Conservation (phyloP, 2,329 filamentous ascomycete species). For the Alternaria sp. region DNA sequence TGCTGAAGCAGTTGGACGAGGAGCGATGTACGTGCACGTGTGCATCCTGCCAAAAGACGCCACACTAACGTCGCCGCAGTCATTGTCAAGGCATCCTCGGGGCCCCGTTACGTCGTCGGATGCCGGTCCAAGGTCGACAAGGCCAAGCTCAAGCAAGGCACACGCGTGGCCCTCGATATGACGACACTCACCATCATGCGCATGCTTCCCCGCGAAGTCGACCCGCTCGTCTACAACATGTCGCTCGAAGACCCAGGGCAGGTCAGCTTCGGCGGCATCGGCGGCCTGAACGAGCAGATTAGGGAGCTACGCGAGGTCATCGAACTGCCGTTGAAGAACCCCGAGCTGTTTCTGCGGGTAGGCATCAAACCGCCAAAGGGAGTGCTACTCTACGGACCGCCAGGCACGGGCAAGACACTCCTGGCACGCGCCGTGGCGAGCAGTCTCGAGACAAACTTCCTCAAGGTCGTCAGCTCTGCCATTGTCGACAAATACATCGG, state of each 20-base stretch:
- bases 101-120: constrained; percentile 95
- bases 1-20: constrained; percentile 97
- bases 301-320: constrained; percentile 97
- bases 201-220: constrained; percentile 97
- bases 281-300: constrained; percentile 97
- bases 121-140: constrained; percentile 99
- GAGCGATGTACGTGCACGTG: constrained; percentile 79
- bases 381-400: constrained; percentile 92
- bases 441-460: constrained; percentile 95
- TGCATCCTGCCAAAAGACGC: not conserved
- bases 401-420: constrained; percentile 95
- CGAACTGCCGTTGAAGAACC: constrained; percentile 97
- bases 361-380: constrained; percentile 99
- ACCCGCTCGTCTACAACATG: constrained; percentile 99
- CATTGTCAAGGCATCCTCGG: constrained; percentile 97
- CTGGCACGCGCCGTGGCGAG: constrained; percentile 94
- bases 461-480: constrained; percentile 97
- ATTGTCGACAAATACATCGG: constrained; percentile 99
- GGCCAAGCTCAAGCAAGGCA: constrained; percentile 95
- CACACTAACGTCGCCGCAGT: constrained; percentile 61
- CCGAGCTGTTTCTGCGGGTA: constrained; percentile 93
- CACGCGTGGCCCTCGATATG: constrained; percentile 97
- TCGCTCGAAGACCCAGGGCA: constrained; percentile 97
- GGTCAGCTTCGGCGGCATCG: constrained; percentile 96
- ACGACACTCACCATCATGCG: constrained; percentile 99